Evolutionary conservation across 148 eudicot species (phyloP).

Genomic region (Bassia scoparia): DNA sequence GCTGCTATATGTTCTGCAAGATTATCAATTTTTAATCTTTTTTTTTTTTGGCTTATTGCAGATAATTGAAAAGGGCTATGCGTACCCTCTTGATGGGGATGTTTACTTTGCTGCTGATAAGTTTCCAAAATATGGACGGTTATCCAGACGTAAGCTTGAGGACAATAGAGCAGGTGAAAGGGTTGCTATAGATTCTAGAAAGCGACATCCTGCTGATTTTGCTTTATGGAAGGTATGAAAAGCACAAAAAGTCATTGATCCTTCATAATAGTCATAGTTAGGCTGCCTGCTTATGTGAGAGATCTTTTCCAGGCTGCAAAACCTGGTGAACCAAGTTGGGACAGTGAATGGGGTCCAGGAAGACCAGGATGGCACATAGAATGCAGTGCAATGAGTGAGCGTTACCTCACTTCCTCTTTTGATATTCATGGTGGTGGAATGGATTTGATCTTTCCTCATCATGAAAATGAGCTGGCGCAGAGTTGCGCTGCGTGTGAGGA

Average conservation of each 20-base stretch:
- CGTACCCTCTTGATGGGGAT: conserved; percentile 80
- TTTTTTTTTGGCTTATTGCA: conserved; percentile 31
- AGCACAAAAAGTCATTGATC: neutral
- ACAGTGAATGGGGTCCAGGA: conserved; percentile 93
- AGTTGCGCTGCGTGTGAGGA: conserved; percentile 86
- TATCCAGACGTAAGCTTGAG: conserved; percentile 74
- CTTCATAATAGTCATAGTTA: neutral
- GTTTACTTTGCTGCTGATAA: conserved; percentile 81
- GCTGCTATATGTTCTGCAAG: neutral
- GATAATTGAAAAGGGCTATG: conserved; percentile 68
- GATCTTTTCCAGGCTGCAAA: conserved; percentile 69
- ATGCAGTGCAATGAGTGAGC: conserved; percentile 96
- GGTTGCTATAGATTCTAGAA: conserved; percentile 76
- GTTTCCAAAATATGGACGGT: conserved; percentile 60
- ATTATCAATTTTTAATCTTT: neutral
- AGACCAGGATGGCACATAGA: conserved; percentile 99
- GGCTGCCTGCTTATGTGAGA: neutral
- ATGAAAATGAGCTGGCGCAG: conserved; percentile 93
- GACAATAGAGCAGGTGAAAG: conserved; percentile 95
- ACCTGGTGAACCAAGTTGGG: conserved; percentile 83
- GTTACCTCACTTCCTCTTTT: conserved; percentile 58
- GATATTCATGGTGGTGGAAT: conserved; percentile 95
- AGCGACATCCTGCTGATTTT: conserved; percentile 81
- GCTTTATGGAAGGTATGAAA: conserved; percentile 83
- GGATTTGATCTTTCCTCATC: conserved; percentile 90